Percentiles rank a stretch among this genome's conserved stretches.
phyloP scores from a whole-genome alignment of 495 filamentous ascomycete genomes.

The Podospora sp. region DNA sequence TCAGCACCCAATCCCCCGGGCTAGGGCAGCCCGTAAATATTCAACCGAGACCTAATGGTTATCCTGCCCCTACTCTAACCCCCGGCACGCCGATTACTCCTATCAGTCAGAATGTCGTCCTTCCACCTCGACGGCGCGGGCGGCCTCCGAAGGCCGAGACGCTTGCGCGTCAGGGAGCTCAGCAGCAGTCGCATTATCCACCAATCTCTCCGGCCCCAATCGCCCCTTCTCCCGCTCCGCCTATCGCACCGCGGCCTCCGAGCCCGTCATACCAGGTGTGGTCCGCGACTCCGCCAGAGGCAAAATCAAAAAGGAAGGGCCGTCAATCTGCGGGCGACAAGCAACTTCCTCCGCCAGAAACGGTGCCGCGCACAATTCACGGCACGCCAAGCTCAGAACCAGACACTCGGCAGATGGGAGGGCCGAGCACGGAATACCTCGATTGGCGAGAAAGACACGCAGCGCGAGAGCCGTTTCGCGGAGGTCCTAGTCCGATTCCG shows the following conservation, averaged over 20 bases:
- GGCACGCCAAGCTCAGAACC: slow-evolving; percentile 4
- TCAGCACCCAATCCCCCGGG: slow-evolving; percentile 35
- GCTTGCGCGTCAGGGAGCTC: slow-evolving; percentile 21
- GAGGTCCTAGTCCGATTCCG: not conserved
- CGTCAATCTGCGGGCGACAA: slow-evolving; percentile 19
- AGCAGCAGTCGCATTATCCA: slow-evolving; percentile 39
- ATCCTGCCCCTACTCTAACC: slow-evolving; percentile 29
- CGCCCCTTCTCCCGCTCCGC: slow-evolving; percentile 29
- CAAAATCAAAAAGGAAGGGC: slow-evolving; percentile 24
- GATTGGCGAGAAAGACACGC: slow-evolving; percentile 18
- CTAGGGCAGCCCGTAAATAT: slow-evolving; percentile 27
- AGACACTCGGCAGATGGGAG: slow-evolving; percentile 12
- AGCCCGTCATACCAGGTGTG: slow-evolving; percentile 13
- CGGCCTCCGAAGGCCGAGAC: slow-evolving; percentile 34
- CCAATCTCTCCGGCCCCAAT: slow-evolving; percentile 45
- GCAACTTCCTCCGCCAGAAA: slow-evolving; percentile 15
- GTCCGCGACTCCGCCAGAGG: slow-evolving; percentile 5
- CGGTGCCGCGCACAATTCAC: slow-evolving; percentile 19
- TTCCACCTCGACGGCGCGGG: slow-evolving; percentile 32
- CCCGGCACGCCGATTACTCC: slow-evolving; percentile 32
- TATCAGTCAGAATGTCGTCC: slow-evolving; percentile 26
- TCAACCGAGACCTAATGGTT: slow-evolving; percentile 46
- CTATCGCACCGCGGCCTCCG: slow-evolving; percentile 25
- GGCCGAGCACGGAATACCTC: slow-evolving; percentile 12
- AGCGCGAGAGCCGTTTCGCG: slow-evolving; percentile 3